These are phyloP conservation scores for Neoboletus subvelutipes DNA, from an alignment of 768 basidiomycete genomes.

Conservation along the genomic window DNA sequence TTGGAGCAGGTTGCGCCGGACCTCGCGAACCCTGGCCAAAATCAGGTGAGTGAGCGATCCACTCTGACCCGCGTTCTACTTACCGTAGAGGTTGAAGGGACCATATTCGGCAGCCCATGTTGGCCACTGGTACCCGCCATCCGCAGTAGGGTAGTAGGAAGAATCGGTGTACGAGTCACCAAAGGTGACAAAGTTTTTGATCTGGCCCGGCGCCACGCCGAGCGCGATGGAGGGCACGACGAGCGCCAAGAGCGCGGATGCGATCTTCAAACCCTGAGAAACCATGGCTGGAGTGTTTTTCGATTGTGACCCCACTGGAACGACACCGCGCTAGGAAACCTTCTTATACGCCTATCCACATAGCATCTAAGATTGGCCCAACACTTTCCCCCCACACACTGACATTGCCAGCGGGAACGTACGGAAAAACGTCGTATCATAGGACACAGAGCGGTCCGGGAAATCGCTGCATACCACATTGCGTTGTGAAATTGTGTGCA, in stretches of 20 bases:
- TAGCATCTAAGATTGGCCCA: not conserved
- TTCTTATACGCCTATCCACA: not conserved
- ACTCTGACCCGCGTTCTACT: not conserved
- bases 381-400: not conserved
- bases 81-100: slow-evolving; percentile 48
- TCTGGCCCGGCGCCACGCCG: slow-evolving; percentile 42
- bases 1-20: slow-evolving; percentile 70
- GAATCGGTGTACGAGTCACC: slow-evolving; percentile 67
- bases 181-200: slow-evolving; percentile 65
- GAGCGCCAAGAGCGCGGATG: slow-evolving; percentile 12
- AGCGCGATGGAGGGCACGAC: slow-evolving; percentile 2
- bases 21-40: slow-evolving; percentile 43
- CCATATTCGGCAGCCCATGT: slow-evolving; percentile 58
- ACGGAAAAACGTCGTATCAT: not conserved
- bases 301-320: not conserved
- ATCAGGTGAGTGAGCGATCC: not conserved
- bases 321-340: not conserved
- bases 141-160: slow-evolving; percentile 33
- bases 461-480: not conserved
- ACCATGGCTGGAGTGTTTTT: not conserved
- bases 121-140: slow-evolving; percentile 57
- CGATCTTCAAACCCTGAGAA: slow-evolving; percentile 3
- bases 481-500: not conserved
- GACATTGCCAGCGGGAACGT: not conserved
- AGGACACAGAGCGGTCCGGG: not conserved